Evolutionary conservation across 768 basidiomycete genomes (phyloP).

Genomic region (Phallus indusiatus): DNA sequence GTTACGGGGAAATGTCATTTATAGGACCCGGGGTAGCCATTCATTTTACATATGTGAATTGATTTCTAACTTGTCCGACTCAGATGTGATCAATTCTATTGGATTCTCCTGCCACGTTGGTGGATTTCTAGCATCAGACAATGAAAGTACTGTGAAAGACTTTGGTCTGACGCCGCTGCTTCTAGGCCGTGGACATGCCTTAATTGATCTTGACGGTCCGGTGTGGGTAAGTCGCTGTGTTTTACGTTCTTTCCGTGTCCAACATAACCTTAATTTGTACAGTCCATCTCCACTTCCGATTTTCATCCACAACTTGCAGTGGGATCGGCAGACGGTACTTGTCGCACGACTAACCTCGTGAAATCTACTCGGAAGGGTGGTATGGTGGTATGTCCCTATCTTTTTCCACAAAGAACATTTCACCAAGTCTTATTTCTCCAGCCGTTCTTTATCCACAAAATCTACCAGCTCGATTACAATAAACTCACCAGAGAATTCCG

Average conservation of each 20-base stretch:
- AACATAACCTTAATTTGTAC: not conserved
- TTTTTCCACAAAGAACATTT: not conserved
- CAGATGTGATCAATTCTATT: constrained; percentile 65
- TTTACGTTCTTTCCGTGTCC: not conserved
- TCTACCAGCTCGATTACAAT: constrained; percentile 85
- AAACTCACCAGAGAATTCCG: constrained; percentile 64
- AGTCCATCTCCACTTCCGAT: constrained; percentile 72
- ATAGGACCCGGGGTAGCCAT: constrained; percentile 60
- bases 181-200: constrained; percentile 61
- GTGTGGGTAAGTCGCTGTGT: constrained; percentile 57
- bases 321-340: constrained; percentile 76
- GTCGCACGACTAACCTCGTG: constrained; percentile 63
- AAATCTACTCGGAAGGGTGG: constrained; percentile 62
- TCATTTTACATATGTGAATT: constrained; percentile 1
- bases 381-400: constrained; percentile 44
- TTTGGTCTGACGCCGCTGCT: constrained; percentile 64
- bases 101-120: constrained; percentile 60
- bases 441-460: constrained; percentile 70
- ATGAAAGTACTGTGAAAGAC: constrained; percentile 71
- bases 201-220: constrained; percentile 70
- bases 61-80: not conserved
- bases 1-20: constrained; percentile 54
- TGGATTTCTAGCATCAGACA: constrained; percentile 69
- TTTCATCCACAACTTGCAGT: constrained; percentile 81
- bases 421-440: constrained; percentile 18